Conservation (phyloP, 305 asterid genomes). For the Solanum chacoense region DNA sequence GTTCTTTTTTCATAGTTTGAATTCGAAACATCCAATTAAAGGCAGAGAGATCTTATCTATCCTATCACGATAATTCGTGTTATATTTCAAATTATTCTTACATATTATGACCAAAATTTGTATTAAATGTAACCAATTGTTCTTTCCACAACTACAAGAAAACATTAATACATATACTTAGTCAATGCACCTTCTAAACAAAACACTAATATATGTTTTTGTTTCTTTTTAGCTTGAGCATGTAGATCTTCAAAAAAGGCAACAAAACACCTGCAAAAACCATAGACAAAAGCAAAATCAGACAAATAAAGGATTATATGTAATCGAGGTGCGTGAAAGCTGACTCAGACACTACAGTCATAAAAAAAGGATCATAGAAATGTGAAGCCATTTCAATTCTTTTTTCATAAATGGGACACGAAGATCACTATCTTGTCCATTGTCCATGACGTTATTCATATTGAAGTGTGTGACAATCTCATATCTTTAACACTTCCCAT, state of each 20-base stretch:
- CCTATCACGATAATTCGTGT: background rate
- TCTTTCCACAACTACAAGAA: background rate
- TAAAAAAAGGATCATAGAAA: background rate
- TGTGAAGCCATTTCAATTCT: background rate
- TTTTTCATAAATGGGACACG: background rate
- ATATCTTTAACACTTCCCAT: background rate
- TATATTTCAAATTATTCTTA: background rate
- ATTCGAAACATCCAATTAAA: accelerated
- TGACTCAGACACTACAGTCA: background rate
- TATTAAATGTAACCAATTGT: background rate
- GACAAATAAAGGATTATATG: background rate
- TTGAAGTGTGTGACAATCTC: background rate
- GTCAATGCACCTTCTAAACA: background rate
- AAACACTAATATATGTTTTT: background rate
- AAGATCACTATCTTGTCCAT: background rate
- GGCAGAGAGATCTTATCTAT: background rate
- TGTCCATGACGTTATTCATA: background rate
- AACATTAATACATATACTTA: background rate
- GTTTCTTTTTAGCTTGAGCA: background rate
- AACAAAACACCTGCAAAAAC: conserved; percentile 34
- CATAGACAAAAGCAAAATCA: background rate
- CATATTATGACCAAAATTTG: background rate
- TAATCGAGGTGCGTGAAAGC: background rate
- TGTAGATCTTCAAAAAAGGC: conserved; percentile 29
- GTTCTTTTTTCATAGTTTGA: background rate